Evolutionary conservation across 139 green algal genomes (phyloP).

Genomic region (Chlamydomonas sp.): DNA sequence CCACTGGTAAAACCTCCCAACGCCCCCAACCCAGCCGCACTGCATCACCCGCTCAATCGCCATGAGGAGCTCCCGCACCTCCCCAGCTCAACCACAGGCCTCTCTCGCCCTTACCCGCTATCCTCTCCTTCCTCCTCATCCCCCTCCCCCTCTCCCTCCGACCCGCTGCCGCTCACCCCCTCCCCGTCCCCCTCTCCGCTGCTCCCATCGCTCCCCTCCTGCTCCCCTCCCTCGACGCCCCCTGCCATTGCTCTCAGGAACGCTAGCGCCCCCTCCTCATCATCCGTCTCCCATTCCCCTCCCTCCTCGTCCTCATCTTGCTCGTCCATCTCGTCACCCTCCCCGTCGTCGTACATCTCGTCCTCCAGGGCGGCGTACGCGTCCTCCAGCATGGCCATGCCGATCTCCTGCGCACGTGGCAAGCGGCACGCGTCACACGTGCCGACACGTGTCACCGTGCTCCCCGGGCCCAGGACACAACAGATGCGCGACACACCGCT

Average conservation of each 20-base stretch:
- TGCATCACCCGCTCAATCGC: no score
- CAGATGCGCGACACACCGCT: no score
- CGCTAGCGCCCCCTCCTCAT: background rate
- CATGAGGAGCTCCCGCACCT: no score
- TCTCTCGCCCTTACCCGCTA: no score
- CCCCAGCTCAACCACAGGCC: no score
- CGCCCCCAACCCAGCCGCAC: no score
- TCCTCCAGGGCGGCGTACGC: conserved; percentile 36
- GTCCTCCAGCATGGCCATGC: conserved; percentile 27
- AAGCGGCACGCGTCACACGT: background rate
- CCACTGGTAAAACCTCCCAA: no score
- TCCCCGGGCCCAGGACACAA: background rate
- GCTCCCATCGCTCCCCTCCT: background rate
- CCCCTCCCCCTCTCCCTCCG: background rate
- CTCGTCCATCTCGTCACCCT: conserved; percentile 16
- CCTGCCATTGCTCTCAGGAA: background rate
- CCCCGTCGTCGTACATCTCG: background rate
- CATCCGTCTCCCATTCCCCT: background rate
- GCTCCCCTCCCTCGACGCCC: no score
- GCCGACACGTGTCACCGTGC: background rate
- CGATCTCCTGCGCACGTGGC: conserved; percentile 8
- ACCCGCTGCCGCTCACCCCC: background rate
- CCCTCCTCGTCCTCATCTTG: conserved; percentile 2
- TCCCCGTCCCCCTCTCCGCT: background rate
- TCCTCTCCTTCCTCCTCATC: no score